Conservation (phyloP, 2,329 filamentous ascomycete genomes). For the Colletotrichum sojae region DNA sequence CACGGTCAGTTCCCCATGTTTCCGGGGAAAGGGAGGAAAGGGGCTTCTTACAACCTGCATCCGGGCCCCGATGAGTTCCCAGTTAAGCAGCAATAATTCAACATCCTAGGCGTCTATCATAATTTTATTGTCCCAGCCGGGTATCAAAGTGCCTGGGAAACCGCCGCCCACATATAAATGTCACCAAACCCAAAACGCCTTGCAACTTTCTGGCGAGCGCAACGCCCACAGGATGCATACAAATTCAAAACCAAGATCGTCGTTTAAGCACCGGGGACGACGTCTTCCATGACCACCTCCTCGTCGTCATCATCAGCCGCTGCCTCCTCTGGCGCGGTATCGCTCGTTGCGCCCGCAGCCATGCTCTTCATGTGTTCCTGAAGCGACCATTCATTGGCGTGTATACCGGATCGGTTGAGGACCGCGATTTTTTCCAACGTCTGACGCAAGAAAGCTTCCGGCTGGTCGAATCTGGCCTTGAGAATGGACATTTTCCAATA, state of each 20-base stretch:
- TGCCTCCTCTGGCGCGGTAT: constrained; percentile 64
- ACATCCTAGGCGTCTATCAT: constrained; percentile 7
- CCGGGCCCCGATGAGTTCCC: too few relatives aligned
- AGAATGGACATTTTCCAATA: constrained; percentile 74
- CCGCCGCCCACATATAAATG: not conserved
- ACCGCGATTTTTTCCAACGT: constrained; percentile 86
- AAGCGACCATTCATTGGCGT: constrained; percentile 88
- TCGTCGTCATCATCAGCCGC: constrained; percentile 75
- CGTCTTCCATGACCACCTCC: constrained; percentile 84
- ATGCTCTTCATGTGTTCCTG: constrained; percentile 67
- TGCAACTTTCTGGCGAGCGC: constrained; percentile 21
- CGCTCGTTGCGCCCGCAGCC: constrained; percentile 42
- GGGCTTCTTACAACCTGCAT: too few relatives aligned
- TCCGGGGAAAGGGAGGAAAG: too few relatives aligned
- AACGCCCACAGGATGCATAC: not conserved
- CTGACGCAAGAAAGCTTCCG: constrained; percentile 92
- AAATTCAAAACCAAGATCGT: not conserved
- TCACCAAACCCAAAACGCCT: constrained; percentile 30
- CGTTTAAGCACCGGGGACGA: constrained; percentile 55
- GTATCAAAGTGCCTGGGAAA: constrained; percentile 30
- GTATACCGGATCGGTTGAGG: constrained; percentile 85
- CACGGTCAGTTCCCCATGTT: too few relatives aligned
- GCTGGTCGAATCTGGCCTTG: constrained; percentile 76
- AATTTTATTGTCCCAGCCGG: constrained; percentile 17
- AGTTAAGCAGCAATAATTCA: constrained; percentile 15